Evolutionary conservation across 371 early-diverging fungal genomes (phyloP).

Genomic region (Apophysomyces sp.): DNA sequence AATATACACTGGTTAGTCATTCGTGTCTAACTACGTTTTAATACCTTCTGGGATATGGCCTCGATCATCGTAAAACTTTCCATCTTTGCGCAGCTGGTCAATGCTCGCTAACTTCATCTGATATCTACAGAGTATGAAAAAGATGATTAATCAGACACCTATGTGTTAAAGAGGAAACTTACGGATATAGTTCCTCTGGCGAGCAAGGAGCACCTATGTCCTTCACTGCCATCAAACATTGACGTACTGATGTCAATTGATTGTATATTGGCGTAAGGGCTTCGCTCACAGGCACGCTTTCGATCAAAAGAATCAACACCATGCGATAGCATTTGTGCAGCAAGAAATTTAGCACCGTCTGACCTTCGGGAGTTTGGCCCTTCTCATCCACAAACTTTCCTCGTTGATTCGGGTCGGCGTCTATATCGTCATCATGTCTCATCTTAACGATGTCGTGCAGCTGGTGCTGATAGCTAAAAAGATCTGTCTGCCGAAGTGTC

Average conservation of each 20-base stretch:
- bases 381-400: slow-evolving; percentile 67
- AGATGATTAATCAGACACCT: neutral
- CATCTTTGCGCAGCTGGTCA: slow-evolving; percentile 78
- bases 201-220: slow-evolving; percentile 77
- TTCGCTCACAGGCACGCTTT: slow-evolving; percentile 82
- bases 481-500: slow-evolving; percentile 81
- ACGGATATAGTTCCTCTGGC: slow-evolving; percentile 47
- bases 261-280: slow-evolving; percentile 80
- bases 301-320: slow-evolving; percentile 73
- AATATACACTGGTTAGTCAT: neutral
- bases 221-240: slow-evolving; percentile 76
- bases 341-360: slow-evolving; percentile 72
- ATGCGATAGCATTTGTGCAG: slow-evolving; percentile 87
- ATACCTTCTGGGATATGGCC: slow-evolving; percentile 80
- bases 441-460: slow-evolving; percentile 69
- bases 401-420: neutral
- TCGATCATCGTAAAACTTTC: slow-evolving; percentile 82
- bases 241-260: slow-evolving; percentile 80
- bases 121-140: slow-evolving; percentile 36
- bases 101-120: slow-evolving; percentile 84
- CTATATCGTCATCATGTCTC: slow-evolving; percentile 44
- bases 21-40: neutral
- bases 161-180: slow-evolving; percentile 11
- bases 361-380: slow-evolving; percentile 69
- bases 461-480: slow-evolving; percentile 81